Evolutionary conservation across 2,329 filamentous ascomycete species (phyloP), one percentile per base, ranked within the genome.

Genomic region (Hirsutella thompsonii): DNA sequence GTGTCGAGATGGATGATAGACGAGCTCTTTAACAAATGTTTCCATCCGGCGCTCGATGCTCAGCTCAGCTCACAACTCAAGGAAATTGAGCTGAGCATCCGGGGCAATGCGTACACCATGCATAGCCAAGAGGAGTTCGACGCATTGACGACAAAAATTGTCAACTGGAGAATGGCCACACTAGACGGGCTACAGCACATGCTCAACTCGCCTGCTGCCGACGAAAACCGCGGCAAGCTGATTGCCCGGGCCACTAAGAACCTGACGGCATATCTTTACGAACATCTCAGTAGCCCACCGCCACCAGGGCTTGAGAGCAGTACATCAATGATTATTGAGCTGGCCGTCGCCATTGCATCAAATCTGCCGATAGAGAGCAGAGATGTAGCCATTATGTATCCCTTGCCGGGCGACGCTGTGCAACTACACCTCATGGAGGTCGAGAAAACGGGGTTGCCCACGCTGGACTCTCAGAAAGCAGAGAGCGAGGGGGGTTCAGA

Each of bases 121-220:
- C 79, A 73, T 51, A 89, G 81, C 42, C 78, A 84, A 41, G 90
- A 95, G 55, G 90, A 96, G 56, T 85, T 83, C 50, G 88, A 96
- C 40, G 88, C 89, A 1, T 72, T 94, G 42, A 84, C 84, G 19
- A 77, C 81, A 36, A 94, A 94, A 62, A 78, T 96, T 36, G 80
- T 94, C 45, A 86, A 83, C 55, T 98, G 92, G 92, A 79, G 92
- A 44, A 79, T 96, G 63, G 81, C 90, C 3, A 98, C 92, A 3
- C 69, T 96, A 14, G 92, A 98, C 54, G 92, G 90, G n/a, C 69
- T 98, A 16, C 74, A 81, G 47, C 78, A 83, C 40, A 60, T 74
- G 29, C 70, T 96, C 16, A 71, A 74, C 42, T 77, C 81, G 4
- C 66, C 76, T 0, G 71, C 81, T 41, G 81, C 79, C 36, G 69